phyloP scores from a whole-genome alignment of 495 filamentous ascomycete genomes.

The Annulohypoxylon moriforme region DNA sequence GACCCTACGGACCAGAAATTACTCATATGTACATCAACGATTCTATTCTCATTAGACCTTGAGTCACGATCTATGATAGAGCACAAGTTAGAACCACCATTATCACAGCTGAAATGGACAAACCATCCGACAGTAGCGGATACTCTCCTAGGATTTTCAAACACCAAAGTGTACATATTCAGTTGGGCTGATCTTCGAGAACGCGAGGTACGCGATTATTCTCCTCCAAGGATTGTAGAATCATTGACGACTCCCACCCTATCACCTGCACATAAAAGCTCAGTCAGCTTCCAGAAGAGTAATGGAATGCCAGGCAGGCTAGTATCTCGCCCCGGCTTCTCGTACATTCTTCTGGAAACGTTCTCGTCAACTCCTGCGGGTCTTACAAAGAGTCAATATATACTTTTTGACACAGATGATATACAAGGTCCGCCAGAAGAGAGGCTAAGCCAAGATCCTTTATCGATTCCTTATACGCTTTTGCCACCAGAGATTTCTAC shows the following conservation, averaged over 20 bases:
- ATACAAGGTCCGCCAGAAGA: neutral
- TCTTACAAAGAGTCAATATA: neutral
- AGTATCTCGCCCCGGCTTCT: neutral
- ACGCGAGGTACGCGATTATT: neutral
- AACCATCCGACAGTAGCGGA: constrained; percentile 1
- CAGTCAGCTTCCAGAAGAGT: neutral
- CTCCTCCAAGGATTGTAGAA: neutral
- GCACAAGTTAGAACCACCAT: neutral
- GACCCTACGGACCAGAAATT: neutral
- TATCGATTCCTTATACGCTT: neutral
- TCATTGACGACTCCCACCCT: neutral
- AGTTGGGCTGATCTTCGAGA: neutral
- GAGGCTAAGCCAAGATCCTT: neutral
- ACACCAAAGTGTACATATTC: neutral
- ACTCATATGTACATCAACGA: neutral
- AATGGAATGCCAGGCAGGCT: neutral
- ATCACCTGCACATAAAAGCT: neutral
- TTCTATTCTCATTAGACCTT: constrained; percentile 3
- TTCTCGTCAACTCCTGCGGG: neutral
- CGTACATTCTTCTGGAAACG: neutral
- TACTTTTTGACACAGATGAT: neutral
- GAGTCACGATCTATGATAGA: neutral
- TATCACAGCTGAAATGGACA: neutral
- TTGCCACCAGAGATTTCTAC: neutral
- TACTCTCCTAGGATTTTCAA: neutral